Base-by-base conservation (phyloP, 192 early-diverging fungal species). In the Phlyctochytrium arcticum region DNA sequence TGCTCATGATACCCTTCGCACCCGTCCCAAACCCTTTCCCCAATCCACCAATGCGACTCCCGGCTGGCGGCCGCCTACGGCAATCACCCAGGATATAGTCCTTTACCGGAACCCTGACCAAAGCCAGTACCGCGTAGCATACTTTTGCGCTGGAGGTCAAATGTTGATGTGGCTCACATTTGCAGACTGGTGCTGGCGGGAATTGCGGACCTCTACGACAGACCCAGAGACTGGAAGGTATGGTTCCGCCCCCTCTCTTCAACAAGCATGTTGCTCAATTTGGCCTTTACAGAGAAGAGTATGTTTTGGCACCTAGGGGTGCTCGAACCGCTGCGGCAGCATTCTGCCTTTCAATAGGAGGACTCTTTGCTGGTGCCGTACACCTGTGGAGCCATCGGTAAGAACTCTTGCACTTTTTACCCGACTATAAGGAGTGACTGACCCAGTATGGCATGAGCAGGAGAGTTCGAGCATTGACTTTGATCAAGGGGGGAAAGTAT, bases 71-170 rank as follows among this genome's bases (percentile, higher is more conserved):
- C n/a, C n/a, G n/a, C 39, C 39, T 12, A 12, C 15, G 2, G 15
- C 39, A 0, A 42, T 48, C 6, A 46, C 23, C 9, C 26, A 34
- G 35, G 31, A 63, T 34, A 37, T 37, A 0, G 31, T 34, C 0
- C 48, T 63, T 3, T 63, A 63, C 5, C 48, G 53, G n/a, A 63
- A 63, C 36, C n/a, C 33, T 0, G 48, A 63, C 34, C 61, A 63
- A 35, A 17, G 23, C 17, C 30, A 36, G 5, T 63, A 63, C 64
- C 53, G 64, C 21, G 37, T 66, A 5, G 64, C 64, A 29, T 57
- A 66, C 54, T 66, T 66, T 56, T 66, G 51, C 44, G 64, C 64
- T 5, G 64, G 54, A 2, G 51, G 54, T n/a, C 64, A 66, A 44
- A 5, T 57, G 53, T 10, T 66, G 8, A 33, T 66, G 27, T 66